Evolutionary conservation across 192 early-diverging fungal genomes (phyloP), one percentile per base, ranked within the genome.

Genomic region (Linnemannia exigua): DNA sequence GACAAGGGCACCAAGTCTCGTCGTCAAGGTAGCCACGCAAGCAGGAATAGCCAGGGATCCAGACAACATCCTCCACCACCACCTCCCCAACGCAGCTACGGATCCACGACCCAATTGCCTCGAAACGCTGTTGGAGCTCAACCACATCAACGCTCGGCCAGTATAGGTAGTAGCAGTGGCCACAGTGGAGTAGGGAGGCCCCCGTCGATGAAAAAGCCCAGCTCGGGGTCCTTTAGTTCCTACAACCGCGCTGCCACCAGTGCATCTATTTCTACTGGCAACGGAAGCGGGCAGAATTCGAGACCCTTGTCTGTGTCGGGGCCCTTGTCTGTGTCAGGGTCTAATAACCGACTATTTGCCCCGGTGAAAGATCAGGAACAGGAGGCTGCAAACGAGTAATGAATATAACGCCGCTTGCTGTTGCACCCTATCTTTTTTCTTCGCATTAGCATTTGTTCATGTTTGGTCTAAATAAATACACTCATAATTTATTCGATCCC

Each of bases 21-120:
- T 16, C 72, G 48, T 37, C 72, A 52, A 37, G 72, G 48, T 11
- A 73, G 72, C 6, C 50, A 73, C 22, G 72, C 48, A 31, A 52
- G 72, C 35, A 22, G 48, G 28, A 50, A 25, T 38, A 48, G 44
- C 15, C 44, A 46, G 38, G 44, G 70, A 31, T 63, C 58, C 31
- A n/a, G 58, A 63, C 41, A 44, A 44, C 41, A 44, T 6, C 41
- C 3, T 6, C 41, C 3, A 44, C 41, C 3, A 44, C 41, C 3
- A 9, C 68, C 19, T 0, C 37, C 36, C 8, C 36, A 36, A 70
- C 68, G 68, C 20, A 70, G 68, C 33, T 70, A 70, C 20, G 68
- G 68, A 41, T 70, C 68, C 19, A 41, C 68, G 16, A 41, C 68
- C 68, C 37, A 70, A 0, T 63, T 63, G 12, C 58, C 58, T 15